Evolutionary conservation across 306 rosid genomes (phyloP).

Genomic region (Bauhinia variegata): DNA sequence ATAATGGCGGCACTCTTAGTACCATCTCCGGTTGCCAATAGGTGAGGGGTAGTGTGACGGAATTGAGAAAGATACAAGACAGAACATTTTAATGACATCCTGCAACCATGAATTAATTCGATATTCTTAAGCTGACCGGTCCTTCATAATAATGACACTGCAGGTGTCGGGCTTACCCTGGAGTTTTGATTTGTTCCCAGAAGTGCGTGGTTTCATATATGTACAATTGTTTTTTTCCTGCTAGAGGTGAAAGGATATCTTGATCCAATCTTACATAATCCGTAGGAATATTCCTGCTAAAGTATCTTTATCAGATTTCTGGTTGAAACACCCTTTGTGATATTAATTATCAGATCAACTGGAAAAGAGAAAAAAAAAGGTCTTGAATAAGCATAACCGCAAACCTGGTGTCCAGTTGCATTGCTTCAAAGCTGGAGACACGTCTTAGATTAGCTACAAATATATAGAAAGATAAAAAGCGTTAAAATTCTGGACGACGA

Average conservation of each 20-base stretch:
- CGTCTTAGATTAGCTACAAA: slow-evolving; percentile 89
- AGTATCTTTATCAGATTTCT: slow-evolving; percentile 30
- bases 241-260: slow-evolving; percentile 94
- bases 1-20: slow-evolving; percentile 59
- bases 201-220: slow-evolving; percentile 82
- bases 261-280: slow-evolving; percentile 93
- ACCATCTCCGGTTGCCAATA: slow-evolving; percentile 79
- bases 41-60: slow-evolving; percentile 67
- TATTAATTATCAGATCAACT: slow-evolving; percentile 11
- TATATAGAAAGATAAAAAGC: slow-evolving; percentile 19
- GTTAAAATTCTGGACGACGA: slow-evolving; percentile 4
- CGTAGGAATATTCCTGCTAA: slow-evolving; percentile 65
- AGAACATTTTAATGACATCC: slow-evolving; percentile 95
- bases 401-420: slow-evolving; percentile 84
- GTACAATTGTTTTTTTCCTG: slow-evolving; percentile 89
- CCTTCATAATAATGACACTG: slow-evolving; percentile 12
- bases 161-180: slow-evolving; percentile 60
- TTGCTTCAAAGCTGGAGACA: slow-evolving; percentile 90
- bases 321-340: neutral
- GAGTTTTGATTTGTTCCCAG: slow-evolving; percentile 99
- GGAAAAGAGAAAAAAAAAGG: neutral
- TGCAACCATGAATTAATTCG: slow-evolving; percentile 45
- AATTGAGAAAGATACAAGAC: slow-evolving; percentile 84
- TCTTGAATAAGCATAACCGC: neutral
- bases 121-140: slow-evolving; percentile 16